These are phyloP conservation scores for Dioscorea dumetorum DNA, from an alignment of 106 monocot genomes.

Conservation along the genomic window DNA sequence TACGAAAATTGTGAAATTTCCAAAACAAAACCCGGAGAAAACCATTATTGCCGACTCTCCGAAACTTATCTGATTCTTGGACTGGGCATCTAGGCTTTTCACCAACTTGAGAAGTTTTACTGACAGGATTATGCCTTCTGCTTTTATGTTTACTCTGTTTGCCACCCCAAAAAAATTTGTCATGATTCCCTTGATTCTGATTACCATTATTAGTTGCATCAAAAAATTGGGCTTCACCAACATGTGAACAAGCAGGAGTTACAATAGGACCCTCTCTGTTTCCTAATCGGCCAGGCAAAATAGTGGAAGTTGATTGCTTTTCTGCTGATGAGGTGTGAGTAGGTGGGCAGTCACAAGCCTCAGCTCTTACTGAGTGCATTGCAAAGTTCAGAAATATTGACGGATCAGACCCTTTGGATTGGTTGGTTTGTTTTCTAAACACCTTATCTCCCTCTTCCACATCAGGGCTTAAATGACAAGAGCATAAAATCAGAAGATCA, in stretches of 20 bases:
- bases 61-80: constrained; percentile 71
- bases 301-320: constrained; percentile 36
- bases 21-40: constrained; percentile 83
- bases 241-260: constrained; percentile 33
- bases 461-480: constrained; percentile 50
- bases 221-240: constrained; percentile 32
- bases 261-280: too few relatives aligned
- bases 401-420: constrained; percentile 50
- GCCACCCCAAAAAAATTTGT: constrained; percentile 37
- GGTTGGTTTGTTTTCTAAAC: constrained; percentile 66
- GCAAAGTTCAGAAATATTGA: constrained; percentile 95
- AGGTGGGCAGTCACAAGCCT: constrained; percentile 98
- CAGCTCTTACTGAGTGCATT: constrained; percentile 96
- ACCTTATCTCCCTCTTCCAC: constrained; percentile 85
- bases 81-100: constrained; percentile 58
- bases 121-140: constrained; percentile 26
- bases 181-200: constrained; percentile 26
- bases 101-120: constrained; percentile 52
- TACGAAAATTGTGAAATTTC: constrained; percentile 97
- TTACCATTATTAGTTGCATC: constrained; percentile 21
- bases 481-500: neutral
- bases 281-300: constrained; percentile 54
- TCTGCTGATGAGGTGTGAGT: constrained; percentile 38
- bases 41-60: constrained; percentile 54
- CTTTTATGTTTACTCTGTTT: constrained; percentile 39